Evolutionary conservation across 148 eudicot genomes (phyloP), one percentile per base, ranked within the genome.

Genomic region (Rhododendron griersonianum): DNA sequence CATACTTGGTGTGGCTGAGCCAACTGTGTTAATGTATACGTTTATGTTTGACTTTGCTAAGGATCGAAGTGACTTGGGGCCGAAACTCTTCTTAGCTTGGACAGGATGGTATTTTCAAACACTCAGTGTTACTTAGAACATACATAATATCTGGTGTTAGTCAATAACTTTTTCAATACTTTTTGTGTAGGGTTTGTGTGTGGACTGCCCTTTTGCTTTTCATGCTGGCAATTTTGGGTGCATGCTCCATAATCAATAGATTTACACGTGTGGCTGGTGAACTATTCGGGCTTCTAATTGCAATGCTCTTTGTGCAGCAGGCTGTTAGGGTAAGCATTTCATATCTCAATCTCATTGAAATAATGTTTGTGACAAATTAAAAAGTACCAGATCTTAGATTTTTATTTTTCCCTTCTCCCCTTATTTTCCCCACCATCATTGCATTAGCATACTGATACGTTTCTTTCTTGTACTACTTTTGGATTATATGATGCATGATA

Each of bases 301-400:
- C 97, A 39, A 98, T 95, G 98, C 98, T 98, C 84, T 98, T 98
- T 91, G 96, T 98, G 98, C 99, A 98, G 91, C 93, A 98, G 91
- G 99, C 99, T 77, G 92, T 98, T 82, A 93, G 93, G 87, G 98
- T 95, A 90, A 95, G 96, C 88, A 80, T 83, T 61, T 79, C 82
- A 19, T 39, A 39, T 44, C 30, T 55, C 25, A 48, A 18, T 76
- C 53, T 30, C 11, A 28, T 55, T 37, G 33, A 28, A 61, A 63
- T 23, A 19, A 39, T 39, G 18, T n/a, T 61, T 77, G 50, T 53
- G 75, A 28, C 44, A n/a, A 86, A 55, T 77, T 69, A 10, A 44
- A 55, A 25, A 30, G 47, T 76, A 44, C 73, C 65, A 69, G 51
- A 59, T 30, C 41, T 71, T 71, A 28, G 5, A 71, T 30, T 71